phyloP scores from a whole-genome alignment of 2,329 filamentous ascomycete species.

The Phaeosphaeria sp. region DNA sequence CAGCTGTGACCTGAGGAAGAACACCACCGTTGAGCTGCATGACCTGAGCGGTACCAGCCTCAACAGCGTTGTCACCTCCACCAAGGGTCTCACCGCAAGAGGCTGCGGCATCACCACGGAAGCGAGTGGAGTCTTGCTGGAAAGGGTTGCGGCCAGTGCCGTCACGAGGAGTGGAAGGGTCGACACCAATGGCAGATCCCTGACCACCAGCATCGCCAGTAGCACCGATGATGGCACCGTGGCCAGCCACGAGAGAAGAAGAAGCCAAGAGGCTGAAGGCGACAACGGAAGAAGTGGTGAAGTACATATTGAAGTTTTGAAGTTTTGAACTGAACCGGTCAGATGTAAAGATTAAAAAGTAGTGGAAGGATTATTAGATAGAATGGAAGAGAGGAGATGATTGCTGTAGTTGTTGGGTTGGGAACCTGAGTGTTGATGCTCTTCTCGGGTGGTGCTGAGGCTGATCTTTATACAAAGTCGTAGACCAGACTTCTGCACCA shows the following conservation, averaged over 20 bases:
- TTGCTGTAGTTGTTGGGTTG: constrained; percentile 44
- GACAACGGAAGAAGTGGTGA: constrained; percentile 47
- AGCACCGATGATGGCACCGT: constrained; percentile 66
- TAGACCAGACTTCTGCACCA: background rate
- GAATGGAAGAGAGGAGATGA: constrained; percentile 40
- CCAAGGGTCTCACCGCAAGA: constrained; percentile 66
- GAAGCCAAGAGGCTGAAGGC: constrained; percentile 60
- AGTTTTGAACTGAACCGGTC: constrained; percentile 51
- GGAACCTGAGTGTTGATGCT: constrained; percentile 45
- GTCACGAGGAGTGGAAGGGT: constrained; percentile 65
- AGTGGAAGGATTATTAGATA: constrained; percentile 29
- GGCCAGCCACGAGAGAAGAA: constrained; percentile 64
- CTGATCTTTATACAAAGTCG: constrained; percentile 36
- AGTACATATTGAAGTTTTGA: too few relatives aligned
- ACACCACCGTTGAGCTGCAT: constrained; percentile 63
- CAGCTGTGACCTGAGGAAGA: constrained; percentile 66
- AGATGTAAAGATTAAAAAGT: constrained; percentile 36
- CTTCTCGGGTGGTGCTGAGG: constrained; percentile 24
- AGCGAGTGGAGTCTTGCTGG: constrained; percentile 70
- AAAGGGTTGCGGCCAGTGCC: constrained; percentile 67
- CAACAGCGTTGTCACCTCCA: constrained; percentile 63
- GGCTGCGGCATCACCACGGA: constrained; percentile 61
- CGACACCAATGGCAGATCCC: constrained; percentile 60
- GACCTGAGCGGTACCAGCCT: constrained; percentile 64
- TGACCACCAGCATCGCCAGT: constrained; percentile 65